These are phyloP conservation scores for Lactarius quietus DNA, from an alignment of 768 basidiomycete species.

Conservation along the genomic window DNA sequence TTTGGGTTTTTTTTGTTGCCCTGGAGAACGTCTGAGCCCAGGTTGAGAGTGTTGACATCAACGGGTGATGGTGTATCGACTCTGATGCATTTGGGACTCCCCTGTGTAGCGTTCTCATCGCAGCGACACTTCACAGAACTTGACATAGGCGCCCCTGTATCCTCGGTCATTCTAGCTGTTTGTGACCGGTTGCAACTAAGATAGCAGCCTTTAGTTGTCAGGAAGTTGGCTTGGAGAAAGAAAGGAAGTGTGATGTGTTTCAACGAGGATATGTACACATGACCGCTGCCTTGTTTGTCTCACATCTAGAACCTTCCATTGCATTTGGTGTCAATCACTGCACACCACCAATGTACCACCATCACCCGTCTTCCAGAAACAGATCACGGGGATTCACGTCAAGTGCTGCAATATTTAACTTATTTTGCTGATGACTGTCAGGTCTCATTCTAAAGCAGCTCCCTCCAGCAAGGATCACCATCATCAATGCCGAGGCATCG, in stretches of 20 bases:
- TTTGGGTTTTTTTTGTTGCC: slow-evolving; percentile 16
- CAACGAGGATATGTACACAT: no score
- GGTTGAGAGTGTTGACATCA: slow-evolving; percentile 2
- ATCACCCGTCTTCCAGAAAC: no score
- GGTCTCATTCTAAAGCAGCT: no score
- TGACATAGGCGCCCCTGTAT: not conserved
- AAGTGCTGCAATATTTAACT: no score
- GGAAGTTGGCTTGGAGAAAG: not conserved
- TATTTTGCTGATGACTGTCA: no score
- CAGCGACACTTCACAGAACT: slow-evolving; percentile 8
- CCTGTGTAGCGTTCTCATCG: slow-evolving; percentile 4
- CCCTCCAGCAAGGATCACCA: no score
- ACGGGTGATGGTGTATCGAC: not conserved
- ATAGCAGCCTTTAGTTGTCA: not conserved
- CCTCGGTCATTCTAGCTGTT: not conserved
- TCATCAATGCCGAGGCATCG: no score
- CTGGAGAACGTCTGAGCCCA: not conserved
- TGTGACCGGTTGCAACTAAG: not conserved
- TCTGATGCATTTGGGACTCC: slow-evolving; percentile 23
- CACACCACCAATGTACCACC: no score
- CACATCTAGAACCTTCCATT: no score
- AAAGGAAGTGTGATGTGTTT: not conserved
- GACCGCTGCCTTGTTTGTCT: no score
- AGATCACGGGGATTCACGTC: no score
- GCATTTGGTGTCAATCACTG: no score